Percentiles rank a stretch among this genome's conserved stretches.
These are phyloP conservation scores for Claviceps sp. DNA, from an alignment of 2,329 filamentous ascomycete species.

Conservation along the genomic window DNA sequence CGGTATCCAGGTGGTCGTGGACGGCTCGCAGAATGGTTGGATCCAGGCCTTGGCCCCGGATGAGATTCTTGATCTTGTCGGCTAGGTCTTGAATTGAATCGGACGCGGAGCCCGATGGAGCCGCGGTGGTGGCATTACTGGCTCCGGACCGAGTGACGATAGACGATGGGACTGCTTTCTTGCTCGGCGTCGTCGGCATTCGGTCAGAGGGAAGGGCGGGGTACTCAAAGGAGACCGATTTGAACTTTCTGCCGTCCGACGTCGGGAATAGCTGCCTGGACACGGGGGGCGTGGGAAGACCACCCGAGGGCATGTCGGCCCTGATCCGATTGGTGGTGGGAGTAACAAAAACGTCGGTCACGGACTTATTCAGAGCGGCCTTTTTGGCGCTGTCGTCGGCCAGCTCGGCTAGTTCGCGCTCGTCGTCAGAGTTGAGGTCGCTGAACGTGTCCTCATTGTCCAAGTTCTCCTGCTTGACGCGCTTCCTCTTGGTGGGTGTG, in stretches of 20 bases:
- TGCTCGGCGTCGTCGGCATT: neutral
- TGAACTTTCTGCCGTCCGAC: conserved; percentile 17
- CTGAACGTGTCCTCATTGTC: conserved; percentile 18
- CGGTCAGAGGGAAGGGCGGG: neutral
- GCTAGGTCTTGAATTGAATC: conserved; percentile 22
- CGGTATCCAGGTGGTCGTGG: conserved; percentile 32
- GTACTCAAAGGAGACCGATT: conserved; percentile 20
- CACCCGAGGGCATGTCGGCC: conserved; percentile 9
- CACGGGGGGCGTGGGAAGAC: conserved; percentile 22
- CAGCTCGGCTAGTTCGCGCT: conserved; percentile 21
- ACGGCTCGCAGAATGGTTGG: conserved; percentile 24
- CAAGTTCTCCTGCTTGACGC: conserved; percentile 11
- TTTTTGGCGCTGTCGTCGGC: conserved; percentile 22
- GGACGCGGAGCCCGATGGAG: conserved; percentile 8
- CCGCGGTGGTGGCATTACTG: neutral
- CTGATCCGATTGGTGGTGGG: conserved; percentile 11
- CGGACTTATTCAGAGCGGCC: conserved; percentile 3
- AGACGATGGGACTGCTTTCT: neutral
- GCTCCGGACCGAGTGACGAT: neutral
- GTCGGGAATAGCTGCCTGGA: conserved; percentile 22
- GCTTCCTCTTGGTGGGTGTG: conserved; percentile 17
- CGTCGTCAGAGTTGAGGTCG: conserved; percentile 26
- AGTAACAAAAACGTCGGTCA: conserved; percentile 12
- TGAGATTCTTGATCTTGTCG: conserved; percentile 34
- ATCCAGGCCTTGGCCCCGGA: conserved; percentile 30